phyloP scores from a whole-genome alignment of 2,329 filamentous ascomycete species.

The Aureobasidium uvarum region DNA sequence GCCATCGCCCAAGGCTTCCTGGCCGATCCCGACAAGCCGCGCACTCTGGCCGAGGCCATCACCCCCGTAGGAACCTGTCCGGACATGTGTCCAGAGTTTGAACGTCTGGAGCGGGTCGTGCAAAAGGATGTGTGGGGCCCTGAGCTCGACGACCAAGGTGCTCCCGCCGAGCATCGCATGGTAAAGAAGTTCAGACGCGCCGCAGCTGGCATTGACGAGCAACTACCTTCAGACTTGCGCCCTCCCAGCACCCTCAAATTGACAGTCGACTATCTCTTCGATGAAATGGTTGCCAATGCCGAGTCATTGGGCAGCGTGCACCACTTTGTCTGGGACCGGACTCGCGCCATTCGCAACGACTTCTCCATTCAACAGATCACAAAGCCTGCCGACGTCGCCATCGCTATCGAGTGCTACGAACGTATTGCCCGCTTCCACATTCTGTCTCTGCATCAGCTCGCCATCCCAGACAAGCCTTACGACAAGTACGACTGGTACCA shows the following conservation, averaged over 20 bases:
- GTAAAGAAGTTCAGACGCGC: constrained; percentile 63
- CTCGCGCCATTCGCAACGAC: constrained; percentile 63
- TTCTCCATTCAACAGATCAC: constrained; percentile 62
- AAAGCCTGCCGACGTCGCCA: constrained; percentile 54
- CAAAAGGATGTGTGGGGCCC: constrained; percentile 61
- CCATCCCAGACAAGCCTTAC: constrained; percentile 49
- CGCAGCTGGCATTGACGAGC: constrained; percentile 61
- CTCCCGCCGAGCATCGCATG: constrained; percentile 56
- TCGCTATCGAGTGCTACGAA: constrained; percentile 61
- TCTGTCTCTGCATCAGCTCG: constrained; percentile 59
- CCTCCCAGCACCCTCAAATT: constrained; percentile 51
- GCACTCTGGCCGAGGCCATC: constrained; percentile 59
- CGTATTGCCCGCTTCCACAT: constrained; percentile 64
- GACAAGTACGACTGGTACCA: constrained; percentile 57
- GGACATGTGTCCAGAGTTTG: constrained; percentile 64
- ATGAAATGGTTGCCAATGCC: constrained; percentile 51
- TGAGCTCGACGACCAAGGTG: constrained; percentile 45
- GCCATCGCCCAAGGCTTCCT: constrained; percentile 56
- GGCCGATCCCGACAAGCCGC: constrained; percentile 60
- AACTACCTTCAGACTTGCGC: constrained; percentile 62
- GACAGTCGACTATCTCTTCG: constrained; percentile 47
- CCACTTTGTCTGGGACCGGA: constrained; percentile 65
- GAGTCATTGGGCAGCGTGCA: constrained; percentile 55
- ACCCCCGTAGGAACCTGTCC: constrained; percentile 61
- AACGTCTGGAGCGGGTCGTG: constrained; percentile 60